Conservation (phyloP, 352 stramenopile species). For the Pythium biforme region DNA sequence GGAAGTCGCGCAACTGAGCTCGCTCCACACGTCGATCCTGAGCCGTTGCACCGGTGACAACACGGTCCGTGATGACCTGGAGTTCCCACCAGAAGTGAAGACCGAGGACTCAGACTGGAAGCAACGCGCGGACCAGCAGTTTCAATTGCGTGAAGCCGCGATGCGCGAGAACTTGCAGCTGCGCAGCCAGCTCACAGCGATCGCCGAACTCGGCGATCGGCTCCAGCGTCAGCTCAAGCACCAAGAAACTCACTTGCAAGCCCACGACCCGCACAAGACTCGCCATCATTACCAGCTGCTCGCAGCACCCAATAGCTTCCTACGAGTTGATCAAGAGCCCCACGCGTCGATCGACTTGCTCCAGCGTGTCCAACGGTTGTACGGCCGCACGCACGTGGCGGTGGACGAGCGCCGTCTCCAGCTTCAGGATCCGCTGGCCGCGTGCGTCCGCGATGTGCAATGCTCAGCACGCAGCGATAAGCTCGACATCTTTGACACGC, state of each 20-base stretch:
- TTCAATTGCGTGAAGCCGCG: not conserved
- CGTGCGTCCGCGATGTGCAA: not conserved
- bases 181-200: not conserved
- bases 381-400: not conserved
- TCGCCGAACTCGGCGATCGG: not conserved
- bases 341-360: not conserved
- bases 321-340: not conserved
- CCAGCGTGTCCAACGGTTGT: not conserved
- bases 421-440: not conserved
- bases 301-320: not conserved
- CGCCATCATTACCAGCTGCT: not conserved
- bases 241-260: not conserved
- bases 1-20: conserved; percentile 1
- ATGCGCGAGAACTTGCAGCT: not conserved
- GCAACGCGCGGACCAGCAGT: not conserved
- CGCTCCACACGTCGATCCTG: not conserved
- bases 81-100: not conserved
- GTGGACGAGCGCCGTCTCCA: not conserved
- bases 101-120: not conserved
- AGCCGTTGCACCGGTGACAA: not conserved
- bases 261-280: not conserved
- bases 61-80: not conserved
- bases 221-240: conserved; percentile 1
- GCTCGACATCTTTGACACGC: conserved; percentile 6
- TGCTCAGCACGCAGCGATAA: conserved; percentile 9